phyloP scores from a whole-genome alignment of 2,329 filamentous ascomycete species.

The Aspergillus piperis region DNA sequence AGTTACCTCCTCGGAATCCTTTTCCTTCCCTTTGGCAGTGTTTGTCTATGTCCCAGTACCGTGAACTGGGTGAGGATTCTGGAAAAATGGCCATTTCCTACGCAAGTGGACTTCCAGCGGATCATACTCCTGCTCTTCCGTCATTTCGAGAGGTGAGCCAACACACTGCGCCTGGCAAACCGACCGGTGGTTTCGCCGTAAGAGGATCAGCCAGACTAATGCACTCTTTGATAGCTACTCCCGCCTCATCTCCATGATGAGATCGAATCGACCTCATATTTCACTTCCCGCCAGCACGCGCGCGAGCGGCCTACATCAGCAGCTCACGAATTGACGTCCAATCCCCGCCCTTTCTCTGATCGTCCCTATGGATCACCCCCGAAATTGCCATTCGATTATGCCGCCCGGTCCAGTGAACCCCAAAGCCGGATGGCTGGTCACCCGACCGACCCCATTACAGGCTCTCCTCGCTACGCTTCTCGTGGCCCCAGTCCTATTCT shows the following conservation, averaged over 20 bases:
- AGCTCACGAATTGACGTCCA: constrained; percentile 31
- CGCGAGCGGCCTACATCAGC: constrained; percentile 34
- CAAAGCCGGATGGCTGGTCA: constrained; percentile 19
- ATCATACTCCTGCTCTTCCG: constrained; percentile 38
- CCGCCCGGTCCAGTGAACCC: constrained; percentile 19
- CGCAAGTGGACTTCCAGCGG: constrained; percentile 34
- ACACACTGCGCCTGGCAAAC: neutral
- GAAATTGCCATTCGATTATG: constrained; percentile 29
- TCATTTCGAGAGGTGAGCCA: constrained; percentile 42
- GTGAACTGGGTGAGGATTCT: constrained; percentile 35
- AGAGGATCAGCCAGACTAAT: constrained; percentile 12
- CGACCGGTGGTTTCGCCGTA: constrained; percentile 2
- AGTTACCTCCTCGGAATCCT: constrained; percentile 6
- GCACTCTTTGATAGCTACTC: constrained; percentile 31
- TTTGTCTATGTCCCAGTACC: constrained; percentile 41
- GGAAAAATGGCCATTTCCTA: constrained; percentile 43
- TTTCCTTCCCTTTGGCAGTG: neutral
- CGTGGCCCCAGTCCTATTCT: constrained; percentile 40
- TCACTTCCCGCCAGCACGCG: constrained; percentile 29
- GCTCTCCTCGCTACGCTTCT: constrained; percentile 25
- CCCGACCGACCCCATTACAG: constrained; percentile 11
- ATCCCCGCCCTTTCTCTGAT: constrained; percentile 32
- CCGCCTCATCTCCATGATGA: constrained; percentile 45
- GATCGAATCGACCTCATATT: constrained; percentile 43
- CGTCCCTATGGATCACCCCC: constrained; percentile 22